Evolutionary conservation across 441 rosid genomes (phyloP).

Genomic region (Theobroma grandiflorum): DNA sequence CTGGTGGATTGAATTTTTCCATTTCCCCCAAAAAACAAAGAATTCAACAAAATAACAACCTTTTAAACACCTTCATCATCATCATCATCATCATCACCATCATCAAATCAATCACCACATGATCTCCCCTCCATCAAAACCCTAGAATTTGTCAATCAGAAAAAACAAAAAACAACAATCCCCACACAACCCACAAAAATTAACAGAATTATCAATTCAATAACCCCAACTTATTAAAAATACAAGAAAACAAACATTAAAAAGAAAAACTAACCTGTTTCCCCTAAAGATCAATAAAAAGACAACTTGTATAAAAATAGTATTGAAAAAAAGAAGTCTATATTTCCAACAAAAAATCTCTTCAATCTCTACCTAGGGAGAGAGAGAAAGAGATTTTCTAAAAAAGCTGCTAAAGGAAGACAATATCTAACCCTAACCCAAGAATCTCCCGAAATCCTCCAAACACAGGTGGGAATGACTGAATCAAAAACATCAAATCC

Average conservation of each 20-base stretch:
- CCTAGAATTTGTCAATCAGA: constrained; percentile 41
- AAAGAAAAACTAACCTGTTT: background rate
- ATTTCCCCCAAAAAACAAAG: constrained; percentile 33
- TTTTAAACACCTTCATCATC: constrained; percentile 48
- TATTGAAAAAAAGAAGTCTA: background rate
- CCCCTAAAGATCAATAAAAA: background rate
- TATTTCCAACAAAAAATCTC: constrained; percentile 18
- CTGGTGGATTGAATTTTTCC: constrained; percentile 42
- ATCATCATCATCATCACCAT: constrained; percentile 39
- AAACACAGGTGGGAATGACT: constrained; percentile 60
- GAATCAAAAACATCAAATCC: constrained; percentile 57
- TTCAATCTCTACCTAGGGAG: background rate
- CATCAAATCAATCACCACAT: constrained; percentile 50
- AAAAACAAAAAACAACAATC: constrained; percentile 31
- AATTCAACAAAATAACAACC: constrained; percentile 49
- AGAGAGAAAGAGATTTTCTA: constrained; percentile 29
- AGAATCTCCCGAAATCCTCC: constrained; percentile 67
- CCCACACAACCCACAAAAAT: constrained; percentile 37
- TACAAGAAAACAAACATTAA: background rate
- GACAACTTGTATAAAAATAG: background rate
- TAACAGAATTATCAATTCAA: constrained; percentile 31
- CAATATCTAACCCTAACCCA: constrained; percentile 60
- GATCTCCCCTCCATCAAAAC: constrained; percentile 59
- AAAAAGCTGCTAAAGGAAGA: constrained; percentile 53
- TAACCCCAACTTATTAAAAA: constrained; percentile 26